Evolutionary conservation across 192 early-diverging fungal species (phyloP), one percentile per base, ranked within the genome.

Genomic region (Glomus cerebriforme): DNA sequence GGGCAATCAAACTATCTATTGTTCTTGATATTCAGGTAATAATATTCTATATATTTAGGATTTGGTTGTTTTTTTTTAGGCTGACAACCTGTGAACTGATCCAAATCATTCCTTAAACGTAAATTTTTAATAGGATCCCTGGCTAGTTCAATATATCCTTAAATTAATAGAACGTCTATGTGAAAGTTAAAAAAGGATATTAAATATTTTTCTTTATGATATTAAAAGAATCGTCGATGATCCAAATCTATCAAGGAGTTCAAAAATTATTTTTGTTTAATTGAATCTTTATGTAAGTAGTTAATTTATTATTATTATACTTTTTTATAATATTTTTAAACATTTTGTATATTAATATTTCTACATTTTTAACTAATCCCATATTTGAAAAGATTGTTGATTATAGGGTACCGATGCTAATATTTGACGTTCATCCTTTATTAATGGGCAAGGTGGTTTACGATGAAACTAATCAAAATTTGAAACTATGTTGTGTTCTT

Each of bases 351-450:
- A n/a, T n/a, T n/a, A n/a, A n/a, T 47, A 62, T 7, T 45, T 31
- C 26, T 62, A 24, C 47, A 17, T 19, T 35, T 59, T 37, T 54
- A 85, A 81, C 83, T 65, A 77, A 45, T 8, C 47, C 66, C 17
- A 82, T 83, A 22, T 85, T 83, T 37, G 59, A 79, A 10, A 59
- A 24, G 32, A 66, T 85, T 12, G 32, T 80, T 39, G 34, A n/a
- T n/a, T n/a, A 2, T 34, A 70, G 17, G 34, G 58, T 24, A 60
- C 67, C 8, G 79, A 83, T 29, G 64, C 77, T 0, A 77, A n/a
- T n/a, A 81, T 69, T 34, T 75, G 7, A 80, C 82, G 2, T 45
- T 85, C 15, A 83, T 85, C 70, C 77, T 79, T 85, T 54, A 85
- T 82, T 10, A 82, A 85, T 60, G 85, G 85, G 2, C 80, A 78